Evolutionary conservation across 805 yeast species (phyloP), one percentile per base, ranked within the genome.

Genomic region (Yarrowia bubula): DNA sequence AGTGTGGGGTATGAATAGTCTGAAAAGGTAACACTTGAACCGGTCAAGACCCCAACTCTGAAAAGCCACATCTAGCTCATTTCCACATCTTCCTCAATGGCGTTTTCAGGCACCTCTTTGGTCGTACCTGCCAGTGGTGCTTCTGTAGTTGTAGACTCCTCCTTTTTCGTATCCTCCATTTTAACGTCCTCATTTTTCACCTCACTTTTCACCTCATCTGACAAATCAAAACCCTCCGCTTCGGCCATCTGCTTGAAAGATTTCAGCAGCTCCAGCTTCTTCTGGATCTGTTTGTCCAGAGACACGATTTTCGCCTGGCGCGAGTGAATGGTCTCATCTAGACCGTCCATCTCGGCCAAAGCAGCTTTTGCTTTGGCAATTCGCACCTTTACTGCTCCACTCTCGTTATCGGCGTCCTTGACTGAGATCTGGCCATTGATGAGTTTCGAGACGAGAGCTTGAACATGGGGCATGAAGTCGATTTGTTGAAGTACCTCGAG

Each of bases 261-360:
- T 11, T 46, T 41, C n/a, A 71, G 0, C 33, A 41, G 9, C 32
- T 64, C 64, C 31, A 62, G 42, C 37, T 57, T 64, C 8, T 66
- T 43, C 17, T 75, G 71, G 37, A 78, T 75, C 51, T 73, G 70
- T 1, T 57, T 46, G 38, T 75, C 75, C 18, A 77, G 70, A 0
- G 70, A 68, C 0, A 67, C 53, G 10, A 80, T 75, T 15, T 74
- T 70, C 0, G 62, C 35, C 1, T 72, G 68, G 0, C 71, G 62
- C 17, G 68, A 57, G 5, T 68, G 68, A 13, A 76, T 47, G 57
- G 73, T 73, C 9, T 68, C 66, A 42, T 73, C 66, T 31, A 75
- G 68, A 9, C 71, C 69, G 13, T 67, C 68, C 13, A 72, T 42
- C 9, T 66, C 66, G 17, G 65, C 48, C 32, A 71, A 41, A 37